A percentile compares a stretch with the other conserved stretches of the same genome.
Conservation (phyloP, 179 eudicot genomes). For the Heliamphora pulchella region DNA sequence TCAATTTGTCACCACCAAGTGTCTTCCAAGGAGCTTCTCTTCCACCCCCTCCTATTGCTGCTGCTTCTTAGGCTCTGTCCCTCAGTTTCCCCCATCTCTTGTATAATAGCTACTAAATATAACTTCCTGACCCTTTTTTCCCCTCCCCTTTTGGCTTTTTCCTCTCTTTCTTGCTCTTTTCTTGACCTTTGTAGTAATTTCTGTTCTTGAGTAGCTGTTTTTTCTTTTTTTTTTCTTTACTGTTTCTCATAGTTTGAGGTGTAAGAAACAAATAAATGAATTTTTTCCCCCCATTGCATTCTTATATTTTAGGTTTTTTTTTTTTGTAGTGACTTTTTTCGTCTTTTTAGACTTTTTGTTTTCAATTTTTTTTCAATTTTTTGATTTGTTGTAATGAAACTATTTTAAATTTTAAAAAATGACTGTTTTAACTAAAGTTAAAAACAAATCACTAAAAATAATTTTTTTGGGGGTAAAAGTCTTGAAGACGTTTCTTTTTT, state of each 20-base stretch:
- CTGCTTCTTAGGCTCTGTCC: constrained; percentile 27
- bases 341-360: too few species aligned
- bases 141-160: not conserved
- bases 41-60: constrained; percentile 30
- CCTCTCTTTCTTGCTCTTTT: not conserved
- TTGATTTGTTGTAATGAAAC: too few species aligned
- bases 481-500: too few species aligned
- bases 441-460: too few species aligned
- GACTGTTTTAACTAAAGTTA: too few species aligned
- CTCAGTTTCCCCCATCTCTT: not conserved
- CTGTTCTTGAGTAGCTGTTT: not conserved
- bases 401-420: too few species aligned
- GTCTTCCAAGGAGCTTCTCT: constrained; percentile 29
- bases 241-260: not conserved
- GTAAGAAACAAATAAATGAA: not conserved
- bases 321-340: too few species aligned
- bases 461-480: too few species aligned
- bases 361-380: too few species aligned
- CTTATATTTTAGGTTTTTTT: too few species aligned
- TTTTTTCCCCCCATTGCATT: not conserved
- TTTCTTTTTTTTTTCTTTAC: too few species aligned
- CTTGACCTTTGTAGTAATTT: not conserved
- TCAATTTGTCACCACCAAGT: constrained; percentile 19
- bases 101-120: not conserved
- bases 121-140: not conserved